Evolutionary conservation across 2,329 filamentous ascomycete genomes (phyloP), one percentile per base, ranked within the genome.

Genomic region (Diaporthe batatas): DNA sequence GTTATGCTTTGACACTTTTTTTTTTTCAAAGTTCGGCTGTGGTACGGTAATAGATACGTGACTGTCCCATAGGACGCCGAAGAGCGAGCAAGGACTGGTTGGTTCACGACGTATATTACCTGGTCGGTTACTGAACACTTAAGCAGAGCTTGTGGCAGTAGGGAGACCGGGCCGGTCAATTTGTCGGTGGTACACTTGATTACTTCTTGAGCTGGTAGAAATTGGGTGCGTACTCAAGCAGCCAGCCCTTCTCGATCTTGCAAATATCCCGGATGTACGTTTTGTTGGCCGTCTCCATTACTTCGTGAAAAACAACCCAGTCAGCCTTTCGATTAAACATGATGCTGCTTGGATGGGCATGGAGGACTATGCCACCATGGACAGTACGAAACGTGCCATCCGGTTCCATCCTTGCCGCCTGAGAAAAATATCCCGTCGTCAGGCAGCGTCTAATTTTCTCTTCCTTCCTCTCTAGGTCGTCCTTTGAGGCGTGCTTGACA

Each of bases 311-410:
- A 44, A 99, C 89, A 12, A 98, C 95, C 95, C 96, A 98, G 76
- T 98, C 95, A 14, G 94, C 94, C 84, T 97, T 98, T 72, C 95
- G 91, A 82, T 98, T 97, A 86, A 98, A 98, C 91, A 98, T 94
- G 77, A 98, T 84, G 51, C 93, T 97, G 79, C 91, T 97, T 0
- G 96, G 96, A 82, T 99, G 96, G 29, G 95, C 94, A 84, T 97
- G 90, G 69, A 98, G 85, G 6, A 91, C 89, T 67, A 92, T 92
- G 51, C 91, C 91, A 39, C 94, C 94, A 74, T 92, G 91, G n/a
- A 98, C 91, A 67, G 94, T 96, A 77, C 90, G 91, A 81, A 98
- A 98, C 6, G 91, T 95, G 18, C 96, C 96, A 84, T 98, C 96
- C 0, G 94, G 89, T 81, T 97, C 94, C 95, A 98, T 98, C 79